Conservation (phyloP, 2,329 filamentous ascomycete genomes). For the Thelonectria discophora region DNA sequence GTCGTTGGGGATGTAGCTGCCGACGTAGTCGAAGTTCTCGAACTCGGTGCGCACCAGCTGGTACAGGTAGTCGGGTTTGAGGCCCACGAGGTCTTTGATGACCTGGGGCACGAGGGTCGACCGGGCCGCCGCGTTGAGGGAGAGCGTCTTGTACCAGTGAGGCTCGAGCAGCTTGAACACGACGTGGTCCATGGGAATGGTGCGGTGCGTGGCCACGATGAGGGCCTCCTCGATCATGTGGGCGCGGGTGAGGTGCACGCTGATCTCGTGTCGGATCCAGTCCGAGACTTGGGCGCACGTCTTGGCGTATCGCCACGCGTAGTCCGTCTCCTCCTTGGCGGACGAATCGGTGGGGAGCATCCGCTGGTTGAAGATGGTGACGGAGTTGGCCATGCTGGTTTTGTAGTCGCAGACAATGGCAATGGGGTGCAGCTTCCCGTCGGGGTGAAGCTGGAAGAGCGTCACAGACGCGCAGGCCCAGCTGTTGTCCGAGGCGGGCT, state of each 20-base stretch:
- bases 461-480: constrained; percentile 53
- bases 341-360: constrained; percentile 44
- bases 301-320: constrained; percentile 63
- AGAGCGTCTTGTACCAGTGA: constrained; percentile 61
- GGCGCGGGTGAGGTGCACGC: constrained; percentile 55
- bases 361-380: constrained; percentile 60
- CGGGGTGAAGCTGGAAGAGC: constrained; percentile 53
- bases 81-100: constrained; percentile 53
- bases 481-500: constrained; percentile 41
- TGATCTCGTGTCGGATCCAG: constrained; percentile 59
- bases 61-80: constrained; percentile 49
- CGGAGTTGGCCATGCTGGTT: constrained; percentile 52
- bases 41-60: constrained; percentile 52
- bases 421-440: constrained; percentile 58
- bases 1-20: constrained; percentile 57
- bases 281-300: constrained; percentile 58
- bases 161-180: constrained; percentile 55
- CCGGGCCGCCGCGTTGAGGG: constrained; percentile 58
- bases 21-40: constrained; percentile 55
- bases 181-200: constrained; percentile 52
- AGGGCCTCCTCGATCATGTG: constrained; percentile 59
- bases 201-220: constrained; percentile 57
- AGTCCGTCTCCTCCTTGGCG: constrained; percentile 47
- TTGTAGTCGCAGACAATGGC: constrained; percentile 60
- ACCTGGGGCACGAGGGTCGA: constrained; percentile 55